phyloP scores from a whole-genome alignment of 305 asterid species.

The Fraxinus floribunda region DNA sequence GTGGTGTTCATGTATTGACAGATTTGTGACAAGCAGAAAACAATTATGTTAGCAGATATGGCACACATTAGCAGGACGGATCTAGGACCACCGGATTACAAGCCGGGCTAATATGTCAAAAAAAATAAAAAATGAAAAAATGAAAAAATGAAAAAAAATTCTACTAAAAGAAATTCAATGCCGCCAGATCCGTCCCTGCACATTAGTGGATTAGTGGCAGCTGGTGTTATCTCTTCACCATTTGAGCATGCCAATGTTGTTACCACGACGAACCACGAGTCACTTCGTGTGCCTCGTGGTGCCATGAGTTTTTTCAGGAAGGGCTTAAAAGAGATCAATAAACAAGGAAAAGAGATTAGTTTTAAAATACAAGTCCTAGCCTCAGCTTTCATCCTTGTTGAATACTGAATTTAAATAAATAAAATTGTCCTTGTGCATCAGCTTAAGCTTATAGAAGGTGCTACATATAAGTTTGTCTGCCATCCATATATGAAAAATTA shows the following conservation, averaged over 20 bases:
- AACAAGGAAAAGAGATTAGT: constrained; percentile 49
- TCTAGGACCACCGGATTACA: too few species aligned
- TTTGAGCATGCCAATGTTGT: constrained; percentile 46
- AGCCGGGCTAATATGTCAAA: too few species aligned
- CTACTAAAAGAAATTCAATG: too few species aligned
- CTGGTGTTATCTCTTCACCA: constrained; percentile 45
- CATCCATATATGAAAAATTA: not conserved
- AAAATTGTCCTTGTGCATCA: not conserved
- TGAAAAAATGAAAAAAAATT: too few species aligned
- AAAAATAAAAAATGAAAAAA: too few species aligned
- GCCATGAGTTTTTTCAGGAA: constrained; percentile 50
- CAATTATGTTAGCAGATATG: constrained; percentile 49
- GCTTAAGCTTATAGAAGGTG: not conserved
- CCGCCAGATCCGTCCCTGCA: too few species aligned
- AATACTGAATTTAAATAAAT: not conserved
- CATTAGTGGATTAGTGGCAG: constrained; percentile 41
- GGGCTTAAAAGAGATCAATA: constrained; percentile 46
- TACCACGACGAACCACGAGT: constrained; percentile 51
- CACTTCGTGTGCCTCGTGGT: constrained; percentile 56
- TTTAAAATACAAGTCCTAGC: not conserved
- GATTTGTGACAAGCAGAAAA: constrained; percentile 54
- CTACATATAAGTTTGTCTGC: not conserved
- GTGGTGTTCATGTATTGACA: constrained; percentile 15
- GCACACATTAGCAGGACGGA: constrained; percentile 37
- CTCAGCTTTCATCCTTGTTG: not conserved